A percentile compares a stretch with the other conserved stretches of the same genome.
Conservation (phyloP, 169 alveolate genomes). For the Pseudocohnilembus persalinus region DNA sequence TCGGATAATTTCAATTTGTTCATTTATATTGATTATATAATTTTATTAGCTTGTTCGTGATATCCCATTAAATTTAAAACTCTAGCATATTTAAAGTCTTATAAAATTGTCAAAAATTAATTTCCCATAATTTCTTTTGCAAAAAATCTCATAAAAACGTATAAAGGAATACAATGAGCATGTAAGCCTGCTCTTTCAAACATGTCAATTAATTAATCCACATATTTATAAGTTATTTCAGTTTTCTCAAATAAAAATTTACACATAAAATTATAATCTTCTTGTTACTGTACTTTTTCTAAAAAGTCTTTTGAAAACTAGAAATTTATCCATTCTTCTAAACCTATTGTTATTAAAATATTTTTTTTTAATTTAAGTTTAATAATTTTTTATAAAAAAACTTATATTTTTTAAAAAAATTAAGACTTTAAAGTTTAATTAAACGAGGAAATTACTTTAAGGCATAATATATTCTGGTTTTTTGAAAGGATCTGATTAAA, state of each 20-base stretch:
- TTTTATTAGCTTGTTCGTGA: conserved; percentile 51
- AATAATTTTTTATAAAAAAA: too few relatives aligned
- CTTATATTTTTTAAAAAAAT: too few relatives aligned
- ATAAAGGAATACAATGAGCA: conserved; percentile 61
- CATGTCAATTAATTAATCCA: conserved; percentile 47
- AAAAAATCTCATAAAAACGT: conserved; percentile 62
- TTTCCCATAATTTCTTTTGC: conserved; percentile 65
- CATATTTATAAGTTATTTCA: conserved; percentile 72
- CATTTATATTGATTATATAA: conserved; percentile 22
- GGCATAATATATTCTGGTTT: too few relatives aligned
- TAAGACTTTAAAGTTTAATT: too few relatives aligned
- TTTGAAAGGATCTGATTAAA: conserved; percentile 58
- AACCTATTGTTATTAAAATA: conserved; percentile 63
- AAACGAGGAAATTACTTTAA: too few relatives aligned
- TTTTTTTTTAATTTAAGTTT: too few relatives aligned
- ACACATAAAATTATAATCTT: conserved; percentile 69
- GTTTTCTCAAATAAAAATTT: conserved; percentile 73
- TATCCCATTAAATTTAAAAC: conserved; percentile 50
- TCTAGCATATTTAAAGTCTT: conserved; percentile 50
- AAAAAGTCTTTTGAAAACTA: conserved; percentile 63
- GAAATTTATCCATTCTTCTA: conserved; percentile 75
- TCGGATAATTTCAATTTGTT: conserved; percentile 55
- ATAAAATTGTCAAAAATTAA: conserved; percentile 48
- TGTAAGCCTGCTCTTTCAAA: conserved; percentile 69
- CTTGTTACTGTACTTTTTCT: conserved; percentile 60